Percentiles rank a stretch among this genome's conserved stretches.
Conservation (phyloP, 257 asterid species). For the Fraxinus excelsior region DNA sequence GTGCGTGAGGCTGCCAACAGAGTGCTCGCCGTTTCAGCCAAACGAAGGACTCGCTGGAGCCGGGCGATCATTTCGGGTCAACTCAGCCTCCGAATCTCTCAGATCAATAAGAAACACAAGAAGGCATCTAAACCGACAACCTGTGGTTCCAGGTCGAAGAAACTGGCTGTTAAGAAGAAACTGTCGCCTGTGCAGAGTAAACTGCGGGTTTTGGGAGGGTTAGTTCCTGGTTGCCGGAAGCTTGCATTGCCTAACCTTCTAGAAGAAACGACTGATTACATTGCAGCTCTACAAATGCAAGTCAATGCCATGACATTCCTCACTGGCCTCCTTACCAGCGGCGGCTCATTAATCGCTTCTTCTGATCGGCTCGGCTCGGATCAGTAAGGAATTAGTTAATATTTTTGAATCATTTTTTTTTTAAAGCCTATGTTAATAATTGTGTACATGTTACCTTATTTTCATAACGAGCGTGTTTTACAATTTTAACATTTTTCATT, state of each 20-base stretch:
- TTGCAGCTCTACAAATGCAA: slow-evolving; percentile 90
- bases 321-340: slow-evolving; percentile 59
- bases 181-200: slow-evolving; percentile 58
- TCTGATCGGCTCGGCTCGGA: slow-evolving; percentile 33
- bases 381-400: slow-evolving; percentile 12
- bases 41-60: slow-evolving; percentile 77
- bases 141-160: slow-evolving; percentile 32
- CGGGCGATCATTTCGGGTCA: slow-evolving; percentile 69
- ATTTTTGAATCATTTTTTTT: slow-evolving; percentile 26
- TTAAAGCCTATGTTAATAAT: slow-evolving; percentile 22
- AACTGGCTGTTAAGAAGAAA: slow-evolving; percentile 40
- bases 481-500: no score
- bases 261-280: slow-evolving; percentile 82
- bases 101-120: slow-evolving; percentile 54
- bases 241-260: slow-evolving; percentile 72
- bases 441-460: not conserved
- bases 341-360: slow-evolving; percentile 6
- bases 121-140: slow-evolving; percentile 34
- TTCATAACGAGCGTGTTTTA: no score
- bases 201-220: slow-evolving; percentile 57
- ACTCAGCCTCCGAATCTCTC: slow-evolving; percentile 61
- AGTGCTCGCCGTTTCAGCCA: slow-evolving; percentile 71
- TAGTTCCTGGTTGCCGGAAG: slow-evolving; percentile 90
- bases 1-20: slow-evolving; percentile 73
- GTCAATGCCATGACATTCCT: slow-evolving; percentile 77